Evolutionary conservation across 2,329 filamentous ascomycete species (phyloP), one percentile per base, ranked within the genome.

Genomic region (Dothidotthia symphoricarpi): DNA sequence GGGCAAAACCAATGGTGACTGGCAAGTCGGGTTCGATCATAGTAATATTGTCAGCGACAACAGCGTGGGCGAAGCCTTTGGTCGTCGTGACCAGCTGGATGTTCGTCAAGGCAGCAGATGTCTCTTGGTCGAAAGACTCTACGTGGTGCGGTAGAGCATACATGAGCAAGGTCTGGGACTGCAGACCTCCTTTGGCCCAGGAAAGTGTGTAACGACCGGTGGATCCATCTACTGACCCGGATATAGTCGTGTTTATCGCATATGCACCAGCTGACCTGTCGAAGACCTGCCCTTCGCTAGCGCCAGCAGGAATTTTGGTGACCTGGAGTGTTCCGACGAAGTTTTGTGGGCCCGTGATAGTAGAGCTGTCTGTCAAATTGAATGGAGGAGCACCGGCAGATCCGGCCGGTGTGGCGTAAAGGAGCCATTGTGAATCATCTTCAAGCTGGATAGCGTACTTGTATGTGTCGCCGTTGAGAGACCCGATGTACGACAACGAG

Each of bases 101-200:
- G 11, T 72, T 60, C 6, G 70, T 77, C 19, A 64, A 31, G 29
- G 73, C 57, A 11, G 73, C 73, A 24, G 73, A 69, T 2, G 80
- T 82, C 3, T 65, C 64, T 3, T 64, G 49, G 50, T 88, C 80
- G 49, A 97, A 93, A 0, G 87, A 88, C 28, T 82, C 73, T 1
- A 87, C 64, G 48, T 97, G 93, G 65, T 98, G 93, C 26, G 91
- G 88, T 34, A 98, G 71, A 13, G 89, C 89, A 62, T 86, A 97
- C 85, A 95, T 94, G 48, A 93, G 73, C 29, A 95, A 72, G 2
- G 73, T 76, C 24, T 78, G 46, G 24, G 32, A 42, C 11, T 41
- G 28, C 19, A 83, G 72, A 5, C 91, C 93, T 1, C 71, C 77
- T 58, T 88, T 93, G 14, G 71, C 67, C 73, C 86, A 97, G 0